Evolutionary conservation across 805 yeast genomes (phyloP).

Genomic region (Candida germanica): DNA sequence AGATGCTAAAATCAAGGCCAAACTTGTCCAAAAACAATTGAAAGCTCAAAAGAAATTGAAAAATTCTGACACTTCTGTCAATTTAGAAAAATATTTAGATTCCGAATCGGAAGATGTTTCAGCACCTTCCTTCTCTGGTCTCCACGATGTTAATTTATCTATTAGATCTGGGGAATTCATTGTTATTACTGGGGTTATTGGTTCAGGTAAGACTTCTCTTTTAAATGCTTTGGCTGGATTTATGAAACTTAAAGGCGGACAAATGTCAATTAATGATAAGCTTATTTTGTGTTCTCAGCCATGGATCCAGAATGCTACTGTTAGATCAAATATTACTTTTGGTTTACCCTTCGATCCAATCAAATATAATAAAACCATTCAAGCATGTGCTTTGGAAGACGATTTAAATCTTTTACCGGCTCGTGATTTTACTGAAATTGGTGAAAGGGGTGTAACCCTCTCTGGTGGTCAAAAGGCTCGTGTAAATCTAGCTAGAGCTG

Average conservation of each 20-base stretch:
- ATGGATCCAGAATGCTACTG: slow-evolving; percentile 44
- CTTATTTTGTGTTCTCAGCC: slow-evolving; percentile 35
- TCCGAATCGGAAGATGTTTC: neutral
- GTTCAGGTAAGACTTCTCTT: slow-evolving; percentile 43
- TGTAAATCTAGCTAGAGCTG: slow-evolving; percentile 43
- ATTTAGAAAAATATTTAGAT: slow-evolving; percentile 1
- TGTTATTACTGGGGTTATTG: slow-evolving; percentile 42
- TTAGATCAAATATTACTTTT: slow-evolving; percentile 38
- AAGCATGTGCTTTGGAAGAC: slow-evolving; percentile 40
- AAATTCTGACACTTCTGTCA: slow-evolving; percentile 7
- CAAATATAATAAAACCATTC: slow-evolving; percentile 26
- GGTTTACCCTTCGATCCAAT: slow-evolving; percentile 30
- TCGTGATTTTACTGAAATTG: slow-evolving; percentile 41
- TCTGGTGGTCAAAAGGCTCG: slow-evolving; percentile 48
- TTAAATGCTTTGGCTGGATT: slow-evolving; percentile 39
- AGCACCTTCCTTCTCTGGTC: slow-evolving; percentile 26
- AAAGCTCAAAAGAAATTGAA: slow-evolving; percentile 2
- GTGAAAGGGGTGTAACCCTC: slow-evolving; percentile 43
- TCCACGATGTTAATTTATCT: slow-evolving; percentile 29
- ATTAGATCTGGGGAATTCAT: slow-evolving; percentile 34
- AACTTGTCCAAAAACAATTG: slow-evolving; percentile 5
- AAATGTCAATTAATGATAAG: slow-evolving; percentile 24
- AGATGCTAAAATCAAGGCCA: slow-evolving; percentile 5
- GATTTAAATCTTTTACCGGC: slow-evolving; percentile 35
- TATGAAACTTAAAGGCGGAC: slow-evolving; percentile 31